phyloP scores from a whole-genome alignment of 768 basidiomycete genomes.

The Psilocybe sp. region DNA sequence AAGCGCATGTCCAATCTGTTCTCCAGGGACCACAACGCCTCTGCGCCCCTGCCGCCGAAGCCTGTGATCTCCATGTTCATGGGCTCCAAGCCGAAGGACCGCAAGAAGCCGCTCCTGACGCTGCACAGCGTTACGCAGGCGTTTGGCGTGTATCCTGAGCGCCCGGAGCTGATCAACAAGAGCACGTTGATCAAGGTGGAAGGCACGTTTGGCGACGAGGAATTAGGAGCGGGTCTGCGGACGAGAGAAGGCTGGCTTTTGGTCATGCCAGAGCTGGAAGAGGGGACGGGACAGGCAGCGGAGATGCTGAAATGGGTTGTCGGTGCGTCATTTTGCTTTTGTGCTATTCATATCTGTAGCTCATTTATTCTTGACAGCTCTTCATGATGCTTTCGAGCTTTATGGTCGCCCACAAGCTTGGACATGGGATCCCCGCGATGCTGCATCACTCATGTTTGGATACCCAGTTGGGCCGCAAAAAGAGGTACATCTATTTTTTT shows the following conservation, averaged over 20 bases:
- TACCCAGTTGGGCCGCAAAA: conserved; percentile 85
- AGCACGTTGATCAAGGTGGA: conserved; percentile 93
- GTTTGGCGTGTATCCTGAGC: conserved; percentile 94
- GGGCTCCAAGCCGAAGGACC: conserved; percentile 70
- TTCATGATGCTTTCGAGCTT: conserved; percentile 84
- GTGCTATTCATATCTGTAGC: conserved; percentile 7
- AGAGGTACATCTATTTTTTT: conserved; percentile 55
- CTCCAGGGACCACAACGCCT: conserved; percentile 37
- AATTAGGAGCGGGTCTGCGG: conserved; percentile 61
- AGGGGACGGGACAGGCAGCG: conserved; percentile 54
- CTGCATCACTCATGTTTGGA: conserved; percentile 84
- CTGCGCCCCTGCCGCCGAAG: conserved; percentile 25
- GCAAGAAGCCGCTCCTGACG: conserved; percentile 68
- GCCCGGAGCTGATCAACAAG: conserved; percentile 84
- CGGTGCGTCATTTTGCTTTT: conserved; percentile 45
- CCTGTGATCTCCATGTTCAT: conserved; percentile 55
- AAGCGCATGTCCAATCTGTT: conserved; percentile 74
- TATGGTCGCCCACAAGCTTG: conserved; percentile 87
- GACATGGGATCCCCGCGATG: conserved; percentile 87
- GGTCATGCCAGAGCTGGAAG: conserved; percentile 85
- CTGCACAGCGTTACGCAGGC: conserved; percentile 74
- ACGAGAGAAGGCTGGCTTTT: conserved; percentile 81
- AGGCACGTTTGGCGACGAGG: conserved; percentile 78
- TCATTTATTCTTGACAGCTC: conserved; percentile 37
- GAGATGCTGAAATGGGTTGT: conserved; percentile 93